Conservation (phyloP, 352 stramenopile genomes). For the Saprolegnia parasitica region DNA sequence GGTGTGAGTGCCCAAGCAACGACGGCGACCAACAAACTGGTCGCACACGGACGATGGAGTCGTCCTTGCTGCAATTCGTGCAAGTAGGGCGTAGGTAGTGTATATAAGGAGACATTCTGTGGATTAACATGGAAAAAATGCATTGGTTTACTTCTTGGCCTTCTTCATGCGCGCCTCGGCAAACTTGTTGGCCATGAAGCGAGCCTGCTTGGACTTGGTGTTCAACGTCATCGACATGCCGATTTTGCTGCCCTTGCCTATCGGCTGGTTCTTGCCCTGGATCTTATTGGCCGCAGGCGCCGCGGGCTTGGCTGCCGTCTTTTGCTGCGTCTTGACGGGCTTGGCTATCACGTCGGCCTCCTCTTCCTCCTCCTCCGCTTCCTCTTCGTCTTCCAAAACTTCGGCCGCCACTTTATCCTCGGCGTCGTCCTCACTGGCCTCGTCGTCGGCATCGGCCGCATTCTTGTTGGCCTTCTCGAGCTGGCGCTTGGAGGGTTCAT, state of each 20-base stretch:
- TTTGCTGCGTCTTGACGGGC: slow-evolving; percentile 13
- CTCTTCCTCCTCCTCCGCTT: slow-evolving; percentile 16
- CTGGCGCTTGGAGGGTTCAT: slow-evolving; percentile 73
- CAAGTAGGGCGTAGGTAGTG: too few relatives aligned
- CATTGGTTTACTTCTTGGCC: slow-evolving; percentile 21
- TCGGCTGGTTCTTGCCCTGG: slow-evolving; percentile 6
- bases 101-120: too few relatives aligned
- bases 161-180: slow-evolving; percentile 24
- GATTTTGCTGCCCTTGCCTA: neutral
- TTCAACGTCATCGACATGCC: neutral
- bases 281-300: slow-evolving; percentile 9
- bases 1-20: too few relatives aligned
- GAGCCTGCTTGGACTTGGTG: slow-evolving; percentile 11
- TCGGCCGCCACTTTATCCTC: slow-evolving; percentile 32
- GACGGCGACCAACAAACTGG: too few relatives aligned
- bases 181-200: slow-evolving; percentile 29
- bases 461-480: slow-evolving; percentile 68
- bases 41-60: too few relatives aligned
- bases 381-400: slow-evolving; percentile 37
- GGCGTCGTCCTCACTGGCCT: slow-evolving; percentile 20
- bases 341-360: neutral
- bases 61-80: too few relatives aligned
- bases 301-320: neutral
- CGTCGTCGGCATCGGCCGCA: slow-evolving; percentile 59
- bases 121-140: too few relatives aligned